Conservation (phyloP, 257 asterid species). For the Penstemon davidsonii region DNA sequence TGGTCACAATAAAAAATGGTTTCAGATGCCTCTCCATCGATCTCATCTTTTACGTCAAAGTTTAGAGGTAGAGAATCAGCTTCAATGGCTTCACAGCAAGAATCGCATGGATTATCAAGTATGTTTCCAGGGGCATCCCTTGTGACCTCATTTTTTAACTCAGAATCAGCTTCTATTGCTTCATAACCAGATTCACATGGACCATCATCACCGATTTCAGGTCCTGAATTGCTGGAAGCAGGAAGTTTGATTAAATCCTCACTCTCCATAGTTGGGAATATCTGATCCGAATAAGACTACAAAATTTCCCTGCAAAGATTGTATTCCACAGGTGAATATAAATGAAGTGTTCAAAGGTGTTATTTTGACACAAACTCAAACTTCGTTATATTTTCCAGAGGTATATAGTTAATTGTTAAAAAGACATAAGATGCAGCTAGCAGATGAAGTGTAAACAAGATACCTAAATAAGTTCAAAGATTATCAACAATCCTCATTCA, state of each 20-base stretch:
- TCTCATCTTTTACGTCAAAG: slow-evolving; percentile 28
- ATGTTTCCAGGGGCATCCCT: slow-evolving; percentile 34
- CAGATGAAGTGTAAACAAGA: not conserved
- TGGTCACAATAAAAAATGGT: slow-evolving; percentile 18
- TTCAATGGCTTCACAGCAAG: slow-evolving; percentile 11
- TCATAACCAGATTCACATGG: slow-evolving; percentile 32
- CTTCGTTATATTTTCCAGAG: not conserved
- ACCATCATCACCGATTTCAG: slow-evolving; percentile 41
- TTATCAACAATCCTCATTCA: not conserved
- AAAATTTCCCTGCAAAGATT: slow-evolving; percentile 18
- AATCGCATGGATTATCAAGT: slow-evolving; percentile 9
- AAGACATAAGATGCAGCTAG: slow-evolving; percentile 10
- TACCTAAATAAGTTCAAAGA: slow-evolving; percentile 1
- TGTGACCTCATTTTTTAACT: slow-evolving; percentile 34
- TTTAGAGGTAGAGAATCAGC: slow-evolving; percentile 20
- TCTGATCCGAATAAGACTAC: slow-evolving; percentile 10
- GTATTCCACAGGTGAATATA: slow-evolving; percentile 18
- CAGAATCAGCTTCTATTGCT: slow-evolving; percentile 33
- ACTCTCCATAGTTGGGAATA: slow-evolving; percentile 49
- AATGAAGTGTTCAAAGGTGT: not conserved
- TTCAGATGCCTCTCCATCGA: slow-evolving; percentile 24
- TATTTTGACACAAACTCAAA: slow-evolving; percentile 16
- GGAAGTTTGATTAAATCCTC: slow-evolving; percentile 53
- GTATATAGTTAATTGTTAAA: not conserved
- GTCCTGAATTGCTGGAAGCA: slow-evolving; percentile 45